phyloP scores from a whole-genome alignment of 768 basidiomycete species.

The Tricholoma hemisulphureum region DNA sequence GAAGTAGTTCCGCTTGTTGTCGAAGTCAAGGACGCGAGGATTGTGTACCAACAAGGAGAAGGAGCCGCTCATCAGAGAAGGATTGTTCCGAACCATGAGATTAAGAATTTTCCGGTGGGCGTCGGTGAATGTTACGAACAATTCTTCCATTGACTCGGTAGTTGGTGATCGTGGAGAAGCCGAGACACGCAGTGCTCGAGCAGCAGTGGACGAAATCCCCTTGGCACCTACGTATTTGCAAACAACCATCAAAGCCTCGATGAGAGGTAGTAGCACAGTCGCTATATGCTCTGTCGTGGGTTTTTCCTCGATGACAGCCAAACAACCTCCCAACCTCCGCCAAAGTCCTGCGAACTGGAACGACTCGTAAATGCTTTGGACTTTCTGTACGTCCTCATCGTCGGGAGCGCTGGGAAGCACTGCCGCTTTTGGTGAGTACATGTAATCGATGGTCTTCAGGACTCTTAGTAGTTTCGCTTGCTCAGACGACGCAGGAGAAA shows the following conservation, averaged over 20 bases:
- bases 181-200: slow-evolving; percentile 58
- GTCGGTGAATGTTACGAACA: slow-evolving; percentile 93
- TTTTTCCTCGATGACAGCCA: slow-evolving; percentile 78
- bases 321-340: slow-evolving; percentile 86
- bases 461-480: slow-evolving; percentile 97
- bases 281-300: slow-evolving; percentile 84
- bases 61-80: slow-evolving; percentile 95
- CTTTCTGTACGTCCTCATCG: slow-evolving; percentile 70
- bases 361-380: slow-evolving; percentile 84
- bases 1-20: slow-evolving; percentile 98
- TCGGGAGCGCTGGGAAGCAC: slow-evolving; percentile 36
- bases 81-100: slow-evolving; percentile 97
- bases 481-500: slow-evolving; percentile 89
- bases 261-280: slow-evolving; percentile 88
- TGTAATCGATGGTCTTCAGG: slow-evolving; percentile 96
- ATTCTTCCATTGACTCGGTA: slow-evolving; percentile 82
- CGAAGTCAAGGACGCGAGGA: slow-evolving; percentile 94
- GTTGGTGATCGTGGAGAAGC: slow-evolving; percentile 69
- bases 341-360: slow-evolving; percentile 90
- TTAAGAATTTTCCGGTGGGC: slow-evolving; percentile 92
- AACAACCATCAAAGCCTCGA: slow-evolving; percentile 97
- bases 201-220: slow-evolving; percentile 39
- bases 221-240: slow-evolving; percentile 90
- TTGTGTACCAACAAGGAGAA: slow-evolving; percentile 97
- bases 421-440: slow-evolving; percentile 68